Evolutionary conservation across 1,284 basidiomycete species (phyloP), one percentile per base, ranked within the genome.

Genomic region (Grifola frondosa): DNA sequence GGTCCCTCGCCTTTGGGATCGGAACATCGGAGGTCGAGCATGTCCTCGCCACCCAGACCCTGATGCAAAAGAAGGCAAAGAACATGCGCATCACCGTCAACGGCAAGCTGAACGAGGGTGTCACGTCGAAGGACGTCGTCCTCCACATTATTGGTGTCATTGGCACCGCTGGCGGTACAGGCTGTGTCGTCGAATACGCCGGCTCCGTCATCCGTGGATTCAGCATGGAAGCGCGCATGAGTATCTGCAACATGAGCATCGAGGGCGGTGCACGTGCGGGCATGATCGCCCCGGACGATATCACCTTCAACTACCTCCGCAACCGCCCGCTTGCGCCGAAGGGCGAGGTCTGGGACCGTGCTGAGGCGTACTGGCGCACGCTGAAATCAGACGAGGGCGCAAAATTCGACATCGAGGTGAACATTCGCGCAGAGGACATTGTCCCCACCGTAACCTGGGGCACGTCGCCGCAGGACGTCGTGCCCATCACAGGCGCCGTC

Each of bases 221-320:
- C 62, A 91, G 88, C 60, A 95, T 97, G 91, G 94, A 97, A 65
- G 91, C 89, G 29, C 82, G 93, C 38, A 97, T 97, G 93, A 94
- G 91, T 56, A 91, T 93, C 55, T 97, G 93, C 70, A 97, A 97
- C 73, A 97, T 97, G 94, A 93, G 91, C 51, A 97, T 97, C 64
- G 94, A 97, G 68, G 95, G 84, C 47, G 94, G 94, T 61, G 95
- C 94, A 51, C 82, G 94, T 58, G 92, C 92, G 6, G 94, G 94
- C 44, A 94, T 97, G 91, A 81, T 97, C 51, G 94, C 93, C 10
- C 93, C 94, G 1, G 94, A 97, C 64, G 89, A 96, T 26, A 71
- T 87, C 52, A 97, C 95, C 7, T 95, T 97, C 64, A 75, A 76
- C 37, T 97, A 97, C 68, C 84, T 97, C 51, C 81, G 80, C 49